Conservation (phyloP, 164 flowering plant species). For the Chimonanthus praecox region DNA sequence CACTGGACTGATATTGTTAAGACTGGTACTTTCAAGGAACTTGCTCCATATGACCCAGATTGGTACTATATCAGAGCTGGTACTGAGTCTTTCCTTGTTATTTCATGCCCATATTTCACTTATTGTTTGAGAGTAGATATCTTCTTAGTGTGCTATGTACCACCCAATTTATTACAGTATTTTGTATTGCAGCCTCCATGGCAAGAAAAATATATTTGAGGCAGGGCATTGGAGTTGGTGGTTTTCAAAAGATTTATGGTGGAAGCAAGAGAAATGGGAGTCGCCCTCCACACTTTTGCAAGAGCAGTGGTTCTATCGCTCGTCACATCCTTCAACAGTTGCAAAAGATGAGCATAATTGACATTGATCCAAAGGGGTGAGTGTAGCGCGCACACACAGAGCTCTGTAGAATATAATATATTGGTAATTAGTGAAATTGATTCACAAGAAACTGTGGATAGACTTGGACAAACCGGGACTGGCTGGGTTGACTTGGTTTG, state of each 20-base stretch:
- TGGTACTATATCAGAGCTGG: conserved; percentile 93
- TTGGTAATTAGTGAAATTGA: no score
- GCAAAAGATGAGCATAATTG: conserved; percentile 64
- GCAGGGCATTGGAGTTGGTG: conserved; percentile 86
- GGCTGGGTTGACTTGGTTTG: no score
- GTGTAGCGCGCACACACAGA: no score
- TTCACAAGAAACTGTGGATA: no score
- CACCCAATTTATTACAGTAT: neutral
- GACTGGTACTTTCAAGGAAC: conserved; percentile 74
- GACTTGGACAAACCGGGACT: no score
- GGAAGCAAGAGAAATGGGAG: conserved; percentile 91
- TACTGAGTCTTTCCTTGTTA: conserved; percentile 9
- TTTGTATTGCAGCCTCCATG: conserved; percentile 51
- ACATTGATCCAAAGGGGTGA: conserved; percentile 72
- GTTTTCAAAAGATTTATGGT: conserved; percentile 83
- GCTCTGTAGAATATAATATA: no score
- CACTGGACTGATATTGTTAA: conserved; percentile 87
- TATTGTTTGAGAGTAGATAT: no score
- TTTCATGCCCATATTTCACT: neutral
- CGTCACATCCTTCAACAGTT: conserved; percentile 84
- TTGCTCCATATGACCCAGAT: conserved; percentile 89
- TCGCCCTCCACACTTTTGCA: conserved; percentile 83
- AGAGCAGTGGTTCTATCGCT: conserved; percentile 85
- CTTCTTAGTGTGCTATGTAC: no score
- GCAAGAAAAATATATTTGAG: conserved; percentile 73